phyloP scores from a whole-genome alignment of 208 protist species.

The Acanthamoeba royreba region DNA sequence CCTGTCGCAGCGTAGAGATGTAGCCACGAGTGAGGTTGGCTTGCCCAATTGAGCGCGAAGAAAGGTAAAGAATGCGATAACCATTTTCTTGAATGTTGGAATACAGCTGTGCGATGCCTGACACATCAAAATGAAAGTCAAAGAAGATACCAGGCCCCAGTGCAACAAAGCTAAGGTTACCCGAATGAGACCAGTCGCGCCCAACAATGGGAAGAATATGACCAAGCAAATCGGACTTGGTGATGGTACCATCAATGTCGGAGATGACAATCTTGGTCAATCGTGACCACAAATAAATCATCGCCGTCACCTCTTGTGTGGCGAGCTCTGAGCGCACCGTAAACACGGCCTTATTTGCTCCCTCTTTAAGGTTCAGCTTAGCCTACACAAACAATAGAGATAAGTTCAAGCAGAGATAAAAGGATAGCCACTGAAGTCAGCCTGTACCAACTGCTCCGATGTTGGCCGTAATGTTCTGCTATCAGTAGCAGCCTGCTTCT shows the following conservation, averaged over 20 bases:
- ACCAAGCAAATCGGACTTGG: slow-evolving; percentile 92
- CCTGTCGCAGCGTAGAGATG: background rate
- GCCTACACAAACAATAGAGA: background rate
- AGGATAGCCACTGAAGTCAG: too few relatives aligned
- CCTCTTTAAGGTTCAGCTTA: slow-evolving; percentile 86
- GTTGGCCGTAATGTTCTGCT: slow-evolving; percentile 69
- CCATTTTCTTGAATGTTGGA: slow-evolving; percentile 91
- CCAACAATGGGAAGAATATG: slow-evolving; percentile 91
- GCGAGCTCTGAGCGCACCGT: slow-evolving; percentile 80
- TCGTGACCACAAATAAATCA: slow-evolving; percentile 92
- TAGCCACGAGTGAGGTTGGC: slow-evolving; percentile 42
- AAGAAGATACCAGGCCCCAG: slow-evolving; percentile 60
- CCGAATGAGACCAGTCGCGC: slow-evolving; percentile 94
- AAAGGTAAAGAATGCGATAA: slow-evolving; percentile 88
- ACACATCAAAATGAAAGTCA: background rate
- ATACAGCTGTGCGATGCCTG: slow-evolving; percentile 82
- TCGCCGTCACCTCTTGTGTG: slow-evolving; percentile 78
- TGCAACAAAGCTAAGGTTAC: too few relatives aligned
- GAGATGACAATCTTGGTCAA: slow-evolving; percentile 93
- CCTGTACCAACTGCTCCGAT: slow-evolving; percentile 83
- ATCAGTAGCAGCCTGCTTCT: slow-evolving; percentile 34
- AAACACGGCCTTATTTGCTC: slow-evolving; percentile 90
- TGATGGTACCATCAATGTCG: slow-evolving; percentile 98
- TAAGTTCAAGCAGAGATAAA: background rate
- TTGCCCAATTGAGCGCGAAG: slow-evolving; percentile 79